Base-by-base conservation (phyloP, 352 stramenopile species). In the Peronospora tabacina region DNA sequence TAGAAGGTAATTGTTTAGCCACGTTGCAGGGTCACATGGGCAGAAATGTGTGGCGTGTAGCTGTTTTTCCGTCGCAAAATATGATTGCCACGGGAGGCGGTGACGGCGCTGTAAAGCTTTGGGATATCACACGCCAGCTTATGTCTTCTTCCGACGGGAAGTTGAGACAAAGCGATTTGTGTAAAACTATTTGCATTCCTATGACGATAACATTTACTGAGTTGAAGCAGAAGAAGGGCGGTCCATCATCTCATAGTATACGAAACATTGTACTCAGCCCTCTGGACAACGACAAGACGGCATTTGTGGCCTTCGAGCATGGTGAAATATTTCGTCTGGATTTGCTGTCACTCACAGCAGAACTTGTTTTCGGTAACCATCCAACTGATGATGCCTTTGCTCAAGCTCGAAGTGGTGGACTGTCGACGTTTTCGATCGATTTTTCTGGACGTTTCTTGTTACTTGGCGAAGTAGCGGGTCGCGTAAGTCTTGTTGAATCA, bases 91-190 rank as follows among this genome's bases (percentile, higher is more conserved):
- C 83, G 1, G 83, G 83, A 40, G 83, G 83, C 6, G 70, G 76
- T n/a, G 83, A 94, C 36, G 71, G 75, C 12, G 75, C 79, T 9
- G 74, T 79, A 30, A 94, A 94, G 58, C 58, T 93, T 2, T 94
- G 83, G 83, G 63, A 88, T 38, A 34, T 87, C 20, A 30, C 61
- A 20, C 67, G 70, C 12, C 75, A 90, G 60, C 51, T 82, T 12
- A 68, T 70, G 40, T 85, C 66, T 16, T 76, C 68, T 0, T 58
- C 52, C 3, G 36, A 60, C 28, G 45, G 22, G 22, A 0, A 34
- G 39, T 1, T 35, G 10, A 36, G 29, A 35, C 13, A 8, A 32
- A 59, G 20, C 13, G 44, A 63, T 12, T 62, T 33, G 16, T 58
- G 40, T 49, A 39, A 54, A 43, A 58, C 48, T n/a, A 52, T 70